A percentile compares a stretch with the other conserved stretches of the same genome.
Evolutionary conservation across 768 basidiomycete species (phyloP).

Genomic region (Trametopsis cervina): DNA sequence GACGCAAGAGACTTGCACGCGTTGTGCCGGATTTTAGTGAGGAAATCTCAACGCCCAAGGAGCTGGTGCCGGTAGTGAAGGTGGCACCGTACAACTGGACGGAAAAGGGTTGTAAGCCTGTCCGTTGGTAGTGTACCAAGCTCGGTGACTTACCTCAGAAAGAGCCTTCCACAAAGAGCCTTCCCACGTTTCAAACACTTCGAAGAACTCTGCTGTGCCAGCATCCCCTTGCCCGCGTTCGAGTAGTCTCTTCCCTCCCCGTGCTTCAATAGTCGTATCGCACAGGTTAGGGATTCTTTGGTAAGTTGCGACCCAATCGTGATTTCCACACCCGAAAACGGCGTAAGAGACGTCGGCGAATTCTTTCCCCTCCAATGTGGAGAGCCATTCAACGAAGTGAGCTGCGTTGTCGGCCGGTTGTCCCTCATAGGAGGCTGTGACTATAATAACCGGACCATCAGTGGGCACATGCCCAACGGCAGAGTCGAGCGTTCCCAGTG

Average conservation of each 20-base stretch:
- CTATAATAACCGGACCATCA: slow-evolving; percentile 37
- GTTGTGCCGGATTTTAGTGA: slow-evolving; percentile 26
- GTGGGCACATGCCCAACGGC: slow-evolving; percentile 29
- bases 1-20: slow-evolving; percentile 31
- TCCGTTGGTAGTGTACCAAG: too few species aligned
- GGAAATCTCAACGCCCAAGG: slow-evolving; percentile 22
- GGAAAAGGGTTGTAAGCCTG: too few species aligned
- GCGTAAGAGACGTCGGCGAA: slow-evolving; percentile 30
- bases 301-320: slow-evolving; percentile 41
- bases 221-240: slow-evolving; percentile 37
- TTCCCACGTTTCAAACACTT: slow-evolving; percentile 39
- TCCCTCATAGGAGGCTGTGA: slow-evolving; percentile 45
- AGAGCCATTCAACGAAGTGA: slow-evolving; percentile 37
- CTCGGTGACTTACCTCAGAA: slow-evolving; percentile 26
- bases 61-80: not conserved
- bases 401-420: slow-evolving; percentile 44
- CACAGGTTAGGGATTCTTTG: slow-evolving; percentile 37
- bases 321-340: slow-evolving; percentile 44
- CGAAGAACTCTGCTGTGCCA: slow-evolving; percentile 34
- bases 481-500: slow-evolving; percentile 36
- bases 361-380: slow-evolving; percentile 20
- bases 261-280: slow-evolving; percentile 28
- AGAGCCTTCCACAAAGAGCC: slow-evolving; percentile 31
- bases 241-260: slow-evolving; percentile 31
- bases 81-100: slow-evolving; percentile 10